A percentile compares a stretch with the other conserved stretches of the same genome.
Conservation (phyloP, 306 rosid genomes). For the Mucuna pruriens region DNA sequence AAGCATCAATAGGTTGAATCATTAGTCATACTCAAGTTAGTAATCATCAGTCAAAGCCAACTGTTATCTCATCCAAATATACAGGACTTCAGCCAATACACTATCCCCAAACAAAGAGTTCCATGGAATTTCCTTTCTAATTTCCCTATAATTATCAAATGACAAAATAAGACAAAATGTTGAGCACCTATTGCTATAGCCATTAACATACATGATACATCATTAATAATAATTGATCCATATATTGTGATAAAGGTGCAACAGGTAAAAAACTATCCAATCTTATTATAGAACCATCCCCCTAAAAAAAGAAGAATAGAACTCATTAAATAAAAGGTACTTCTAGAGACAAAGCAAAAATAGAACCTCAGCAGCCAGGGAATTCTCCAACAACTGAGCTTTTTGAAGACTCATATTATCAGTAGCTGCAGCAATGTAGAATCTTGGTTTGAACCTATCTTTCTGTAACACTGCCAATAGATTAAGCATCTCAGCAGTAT, state of each 20-base stretch:
- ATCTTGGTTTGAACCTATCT: slow-evolving; percentile 70
- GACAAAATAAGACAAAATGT: neutral
- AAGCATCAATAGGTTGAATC: slow-evolving; percentile 33
- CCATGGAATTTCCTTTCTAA: neutral
- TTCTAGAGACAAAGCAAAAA: slow-evolving; percentile 20
- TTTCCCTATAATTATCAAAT: neutral
- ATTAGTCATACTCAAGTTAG: neutral
- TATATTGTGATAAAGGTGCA: slow-evolving; percentile 25
- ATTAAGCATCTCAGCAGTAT: slow-evolving; percentile 95
- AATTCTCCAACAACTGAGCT: slow-evolving; percentile 68
- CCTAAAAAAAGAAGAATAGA: neutral
- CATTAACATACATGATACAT: slow-evolving; percentile 4
- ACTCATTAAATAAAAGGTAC: slow-evolving; percentile 2
- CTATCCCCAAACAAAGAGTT: neutral
- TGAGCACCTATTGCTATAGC: neutral
- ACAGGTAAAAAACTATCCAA: slow-evolving; percentile 1
- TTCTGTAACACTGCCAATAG: slow-evolving; percentile 69
- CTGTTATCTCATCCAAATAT: slow-evolving; percentile 20
- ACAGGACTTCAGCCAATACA: slow-evolving; percentile 12
- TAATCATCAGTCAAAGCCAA: slow-evolving; percentile 20
- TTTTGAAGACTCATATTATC: slow-evolving; percentile 94
- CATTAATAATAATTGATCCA: slow-evolving; percentile 4
- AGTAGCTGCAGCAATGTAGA: slow-evolving; percentile 85
- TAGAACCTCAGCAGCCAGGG: slow-evolving; percentile 52
- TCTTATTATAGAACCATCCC: neutral